Percentiles rank a stretch among this genome's conserved stretches.
phyloP scores from a whole-genome alignment of 768 basidiomycete species.

The Tephrocybe sp. region DNA sequence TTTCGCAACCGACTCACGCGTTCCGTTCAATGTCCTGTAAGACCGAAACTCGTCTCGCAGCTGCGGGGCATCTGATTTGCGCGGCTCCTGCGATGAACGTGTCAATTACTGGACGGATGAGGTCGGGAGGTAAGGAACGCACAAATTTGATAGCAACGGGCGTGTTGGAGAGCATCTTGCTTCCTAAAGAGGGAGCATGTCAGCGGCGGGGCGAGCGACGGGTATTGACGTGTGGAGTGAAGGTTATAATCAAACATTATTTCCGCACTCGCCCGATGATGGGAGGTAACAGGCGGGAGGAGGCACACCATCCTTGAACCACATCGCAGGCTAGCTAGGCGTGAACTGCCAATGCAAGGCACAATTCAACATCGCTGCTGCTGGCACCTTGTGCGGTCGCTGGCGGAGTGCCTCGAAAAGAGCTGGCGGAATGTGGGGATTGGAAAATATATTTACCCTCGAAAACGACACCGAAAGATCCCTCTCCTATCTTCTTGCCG shows the following conservation, averaged over 20 bases:
- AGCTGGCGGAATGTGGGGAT: not conserved
- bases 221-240: not conserved
- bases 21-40: conserved; percentile 91
- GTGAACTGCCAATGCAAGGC: not conserved
- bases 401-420: conserved; percentile 4
- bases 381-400: conserved; percentile 5
- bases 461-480: conserved; percentile 97
- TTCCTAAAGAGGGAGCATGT: conserved; percentile 46
- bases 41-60: conserved; percentile 95
- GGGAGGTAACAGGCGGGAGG: too few species aligned
- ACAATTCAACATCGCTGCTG: not conserved
- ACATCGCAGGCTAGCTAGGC: not conserved
- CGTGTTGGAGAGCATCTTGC: conserved; percentile 77
- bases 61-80: conserved; percentile 98
- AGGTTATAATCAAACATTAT: not conserved
- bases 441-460: conserved; percentile 59
- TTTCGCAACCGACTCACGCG: conserved; percentile 52
- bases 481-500: conserved; percentile 99
- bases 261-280: too few species aligned
- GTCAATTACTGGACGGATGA: conserved; percentile 12
- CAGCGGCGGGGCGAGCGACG: not conserved
- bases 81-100: conserved; percentile 63
- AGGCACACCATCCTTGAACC: too few species aligned
- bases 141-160: conserved; percentile 99
- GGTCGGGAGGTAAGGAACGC: conserved; percentile 27